Base-by-base conservation (phyloP, 2,329 filamentous ascomycete genomes). In the Davidsoniella virescens region DNA sequence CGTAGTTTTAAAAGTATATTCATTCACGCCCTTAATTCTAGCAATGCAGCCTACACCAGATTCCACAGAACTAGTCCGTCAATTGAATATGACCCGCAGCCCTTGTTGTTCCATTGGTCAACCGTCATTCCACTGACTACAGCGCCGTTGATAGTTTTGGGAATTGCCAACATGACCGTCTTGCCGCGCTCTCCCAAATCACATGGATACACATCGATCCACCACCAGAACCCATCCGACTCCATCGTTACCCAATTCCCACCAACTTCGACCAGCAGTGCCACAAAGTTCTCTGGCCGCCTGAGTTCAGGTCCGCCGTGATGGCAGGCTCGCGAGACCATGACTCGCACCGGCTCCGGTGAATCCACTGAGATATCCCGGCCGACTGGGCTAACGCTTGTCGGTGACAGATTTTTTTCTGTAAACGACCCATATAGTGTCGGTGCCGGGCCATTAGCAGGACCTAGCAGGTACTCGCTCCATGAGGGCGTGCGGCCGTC, bases 171-270 rank as follows among this genome's bases (percentile, higher is more conserved):
- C 56, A 71, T 72, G 5, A 90, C 66, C 49, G 72, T 76, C 64
- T 87, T 77, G 0, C 85, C 85, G 0, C 79, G 75, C 0, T 69
- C 69, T 1, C 86, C 86, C 17, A 93, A 65, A 52, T 80, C 73
- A 29, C 68, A 64, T 1, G 77, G 71, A 23, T 72, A 68, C 3
- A 95, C 73, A 63, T 95, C 90, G 1, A 78, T 65, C 78, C 85
- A 94, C 76, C 83, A 93, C 65, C 81, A 79, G 59, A 75, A 82
- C 12, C 83, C 84, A 53, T 90, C 83, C n/a, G 76, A 82, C 46
- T 84, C 75, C 50, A 94, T 76, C 0, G 84, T 76, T 1, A 90
- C 65, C 50, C 49, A 43, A n/a, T 53, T 20, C 16, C 48, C 52
- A 1, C 9, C 38, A 4, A 53, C 48, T 9, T 33, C 14, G 4